A percentile compares a stretch with the other conserved stretches of the same genome.
Evolutionary conservation across 2,329 filamentous ascomycete genomes (phyloP).

Genomic region (Ophiostoma ulmi): DNA sequence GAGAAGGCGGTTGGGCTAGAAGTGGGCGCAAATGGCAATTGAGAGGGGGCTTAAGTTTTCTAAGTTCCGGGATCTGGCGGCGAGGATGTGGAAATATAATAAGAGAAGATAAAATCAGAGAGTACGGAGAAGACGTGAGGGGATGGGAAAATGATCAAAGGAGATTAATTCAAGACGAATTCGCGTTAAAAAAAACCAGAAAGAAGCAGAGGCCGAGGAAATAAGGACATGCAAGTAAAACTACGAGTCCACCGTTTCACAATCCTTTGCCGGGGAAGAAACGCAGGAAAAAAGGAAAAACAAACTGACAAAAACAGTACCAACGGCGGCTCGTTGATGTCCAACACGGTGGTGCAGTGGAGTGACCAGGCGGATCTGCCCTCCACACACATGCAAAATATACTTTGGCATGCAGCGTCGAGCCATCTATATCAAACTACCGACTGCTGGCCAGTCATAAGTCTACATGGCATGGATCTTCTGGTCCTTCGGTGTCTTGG

Average conservation of each 20-base stretch:
- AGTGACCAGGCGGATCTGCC: background rate
- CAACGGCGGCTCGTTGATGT: constrained; percentile 7
- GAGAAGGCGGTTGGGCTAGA: constrained; percentile 10
- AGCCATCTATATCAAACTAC: background rate
- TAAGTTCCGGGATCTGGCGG: background rate
- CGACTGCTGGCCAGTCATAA: background rate
- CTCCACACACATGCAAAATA: background rate
- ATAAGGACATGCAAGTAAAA: background rate
- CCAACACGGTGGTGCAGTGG: constrained; percentile 15
- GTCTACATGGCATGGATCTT: background rate
- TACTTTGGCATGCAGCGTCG: background rate
- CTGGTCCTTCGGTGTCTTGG: background rate
- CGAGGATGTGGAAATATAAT: background rate
- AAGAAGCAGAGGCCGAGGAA: background rate
- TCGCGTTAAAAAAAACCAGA: background rate
- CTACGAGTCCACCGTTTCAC: constrained; percentile 16
- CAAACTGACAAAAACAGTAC: background rate
- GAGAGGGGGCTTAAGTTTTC: background rate
- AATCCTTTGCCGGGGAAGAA: constrained; percentile 8
- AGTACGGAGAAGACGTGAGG: background rate
- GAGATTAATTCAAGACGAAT: background rate
- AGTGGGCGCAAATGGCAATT: constrained; percentile 3
- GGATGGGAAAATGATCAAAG: background rate
- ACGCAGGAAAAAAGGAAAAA: constrained; percentile 7
- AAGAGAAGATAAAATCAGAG: background rate